phyloP scores from a whole-genome alignment of 176 grass and related monocot genomes.

The Oryza brachyantha region DNA sequence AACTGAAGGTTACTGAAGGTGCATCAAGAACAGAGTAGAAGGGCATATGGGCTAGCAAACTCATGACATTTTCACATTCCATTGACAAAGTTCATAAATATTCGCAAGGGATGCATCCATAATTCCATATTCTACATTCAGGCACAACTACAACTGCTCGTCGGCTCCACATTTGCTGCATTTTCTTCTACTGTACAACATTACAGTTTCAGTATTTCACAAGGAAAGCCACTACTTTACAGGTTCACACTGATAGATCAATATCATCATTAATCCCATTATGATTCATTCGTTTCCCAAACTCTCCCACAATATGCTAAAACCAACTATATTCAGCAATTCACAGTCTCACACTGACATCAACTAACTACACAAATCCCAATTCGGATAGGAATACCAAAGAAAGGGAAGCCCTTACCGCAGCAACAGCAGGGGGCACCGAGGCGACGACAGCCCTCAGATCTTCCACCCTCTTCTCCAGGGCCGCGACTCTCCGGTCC shows the following conservation, averaged over 20 bases:
- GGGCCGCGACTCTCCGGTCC: conserved; percentile 14
- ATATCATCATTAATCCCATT: not conserved
- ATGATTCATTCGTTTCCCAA: not conserved
- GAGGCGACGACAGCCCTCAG: conserved; percentile 43
- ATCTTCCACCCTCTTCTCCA: conserved; percentile 39
- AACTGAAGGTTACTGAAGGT: not conserved
- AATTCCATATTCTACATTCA: not conserved
- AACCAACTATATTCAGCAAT: not conserved
- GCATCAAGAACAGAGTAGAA: not conserved
- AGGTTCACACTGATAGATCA: not conserved
- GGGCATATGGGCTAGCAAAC: not conserved
- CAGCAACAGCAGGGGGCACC: conserved; percentile 21
- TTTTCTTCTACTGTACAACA: not conserved
- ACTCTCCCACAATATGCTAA: not conserved
- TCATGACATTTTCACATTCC: not conserved
- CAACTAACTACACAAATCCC: not conserved
- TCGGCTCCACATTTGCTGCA: not conserved
- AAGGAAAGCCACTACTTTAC: not conserved
- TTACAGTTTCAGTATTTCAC: not conserved
- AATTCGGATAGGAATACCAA: not conserved
- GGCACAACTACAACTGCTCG: not conserved
- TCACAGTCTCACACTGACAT: not conserved
- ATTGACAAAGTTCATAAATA: not conserved
- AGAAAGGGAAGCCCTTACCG: conserved; percentile 24
- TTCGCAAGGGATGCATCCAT: not conserved